Base-by-base conservation (phyloP, 1,284 basidiomycete genomes). In the Coniophora puteana region DNA sequence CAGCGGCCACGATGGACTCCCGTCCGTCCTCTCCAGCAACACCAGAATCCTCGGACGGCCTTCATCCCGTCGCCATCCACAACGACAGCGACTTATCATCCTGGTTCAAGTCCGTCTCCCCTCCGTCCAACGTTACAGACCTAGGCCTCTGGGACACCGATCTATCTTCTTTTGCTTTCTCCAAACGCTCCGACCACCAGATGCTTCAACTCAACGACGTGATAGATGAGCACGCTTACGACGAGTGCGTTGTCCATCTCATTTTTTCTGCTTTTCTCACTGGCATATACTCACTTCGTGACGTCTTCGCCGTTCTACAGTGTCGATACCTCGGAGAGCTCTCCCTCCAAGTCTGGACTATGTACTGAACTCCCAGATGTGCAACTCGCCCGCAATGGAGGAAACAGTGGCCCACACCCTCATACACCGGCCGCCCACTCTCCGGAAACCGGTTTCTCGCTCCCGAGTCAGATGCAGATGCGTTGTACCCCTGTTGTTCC, bases 11-110 rank as follows among this genome's bases (percentile, higher is more conserved):
- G n/a, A 66, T 72, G 51, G 67, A 66, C 55, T 83, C 84, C 27
- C 83, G 83, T 32, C 85, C 83, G 5, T 73, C 81, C 4, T 82
- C 83, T 0, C 84, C 84, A 3, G 64, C 69, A 30, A 85, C 84
- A 1, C 83, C 84, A 44, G 80, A 81, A 41, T 65, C 78, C 0
- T 74, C 74, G 8, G 80, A 84, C 55, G 63, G 63, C 11, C 53
- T 68, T 4, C 70, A 74, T 40, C 61, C 69, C 10, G 61, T 75
- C 33, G 56, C 68, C 47, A 72, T 76, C 40, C 74, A 74, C 36
- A 67, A 65, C 47, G 67, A 68, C 49, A 52, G 68, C 36, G 78
- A 81, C 51, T 62, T 74, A 21, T 70, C 74, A 35, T 67, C 78
- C 14, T 84, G 83, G 82, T 78, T 76, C 54, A 62, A 71, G 45